phyloP scores from a whole-genome alignment of 1,284 basidiomycete species.

The Ustilago cynodontis region DNA sequence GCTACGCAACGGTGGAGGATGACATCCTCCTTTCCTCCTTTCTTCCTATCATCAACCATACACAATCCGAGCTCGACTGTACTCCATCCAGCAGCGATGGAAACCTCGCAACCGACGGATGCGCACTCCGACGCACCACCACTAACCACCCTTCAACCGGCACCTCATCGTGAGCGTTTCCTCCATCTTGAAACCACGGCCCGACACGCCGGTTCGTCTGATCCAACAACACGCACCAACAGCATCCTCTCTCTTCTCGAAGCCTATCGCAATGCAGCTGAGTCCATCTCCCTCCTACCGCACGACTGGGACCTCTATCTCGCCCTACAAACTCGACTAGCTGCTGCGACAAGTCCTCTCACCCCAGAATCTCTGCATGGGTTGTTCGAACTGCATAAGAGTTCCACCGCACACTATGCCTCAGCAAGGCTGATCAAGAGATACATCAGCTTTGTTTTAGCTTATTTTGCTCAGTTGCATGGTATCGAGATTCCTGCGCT shows the following conservation, averaged over 20 bases:
- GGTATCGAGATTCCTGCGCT: conserved; percentile 9
- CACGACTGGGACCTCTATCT: conserved; percentile 42
- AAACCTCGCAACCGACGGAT: background rate
- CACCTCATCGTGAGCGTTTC: conserved; percentile 36
- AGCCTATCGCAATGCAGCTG: conserved; percentile 22
- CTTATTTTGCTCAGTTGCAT: conserved; percentile 22
- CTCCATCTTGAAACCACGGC: conserved; percentile 31
- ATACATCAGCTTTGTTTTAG: conserved; percentile 38
- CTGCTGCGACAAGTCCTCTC: conserved; percentile 24
- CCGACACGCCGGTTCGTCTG: conserved; percentile 24
- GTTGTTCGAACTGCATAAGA: conserved; percentile 46
- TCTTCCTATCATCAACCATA: conserved; percentile 5
- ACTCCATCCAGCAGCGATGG: background rate
- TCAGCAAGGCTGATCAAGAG: conserved; percentile 35
- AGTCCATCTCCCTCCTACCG: background rate
- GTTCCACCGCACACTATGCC: conserved; percentile 18
- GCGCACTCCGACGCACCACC: background rate
- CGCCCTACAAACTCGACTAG: conserved; percentile 27
- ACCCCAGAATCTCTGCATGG: conserved; percentile 28
- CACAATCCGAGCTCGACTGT: background rate
- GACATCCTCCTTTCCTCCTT: background rate
- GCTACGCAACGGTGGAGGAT: background rate
- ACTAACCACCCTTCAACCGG: conserved; percentile 21
- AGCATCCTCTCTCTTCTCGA: conserved; percentile 21
- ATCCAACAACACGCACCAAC: conserved; percentile 24